Evolutionary conservation across 139 green algal species (phyloP), one percentile per base, ranked within the genome.

Genomic region (Trebouxia sp.): DNA sequence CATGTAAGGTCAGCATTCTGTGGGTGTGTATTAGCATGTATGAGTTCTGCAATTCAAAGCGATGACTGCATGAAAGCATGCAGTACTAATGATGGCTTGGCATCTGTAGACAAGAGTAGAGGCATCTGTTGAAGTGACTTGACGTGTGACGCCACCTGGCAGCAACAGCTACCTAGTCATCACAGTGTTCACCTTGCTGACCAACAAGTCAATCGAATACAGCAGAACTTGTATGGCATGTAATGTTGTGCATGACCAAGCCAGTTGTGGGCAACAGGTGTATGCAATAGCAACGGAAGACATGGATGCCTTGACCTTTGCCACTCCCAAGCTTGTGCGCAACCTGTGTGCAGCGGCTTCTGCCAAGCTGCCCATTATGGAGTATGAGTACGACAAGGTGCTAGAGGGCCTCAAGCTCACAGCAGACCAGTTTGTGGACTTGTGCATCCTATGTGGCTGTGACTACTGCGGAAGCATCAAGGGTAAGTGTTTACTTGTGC

Each of bases 381-480:
- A 99, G 90, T 98, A 98, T 84, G 90, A 97, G 42, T 85, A 92
- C 39, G 43, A 80, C 10, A 83, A 84, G 79, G 86, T 92, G 62
- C 76, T 97, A 43, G 66, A 89, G 55, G 92, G 85, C 32, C 90
- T 98, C 58, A 83, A 76, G 24, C 81, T 93, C 20, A 90, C 84
- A 17, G 6, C 48, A n/a, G 90, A 97, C 1, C 85, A 98, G 86
- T 99, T 99, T 80, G 91, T 99, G 17, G 97, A 99, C 84, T 56
- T 99, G n/a, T 99, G 97, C 91, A 99, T 99, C 80, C 86, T 99
- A 48, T 97, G 93, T 83, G 97, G 97, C 43, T 99, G 97, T 85
- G 97, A 99, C 84, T 99, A 99, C 82, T 92, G 83, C 50, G 85
- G 87, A 66, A 95, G 87, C 76, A 98, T 99, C 83, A 79, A 70